Percentiles rank a stretch among this genome's conserved stretches.
phyloP scores from a whole-genome alignment of 2,329 filamentous ascomycete species.

The Pseudogymnoascus sp. region DNA sequence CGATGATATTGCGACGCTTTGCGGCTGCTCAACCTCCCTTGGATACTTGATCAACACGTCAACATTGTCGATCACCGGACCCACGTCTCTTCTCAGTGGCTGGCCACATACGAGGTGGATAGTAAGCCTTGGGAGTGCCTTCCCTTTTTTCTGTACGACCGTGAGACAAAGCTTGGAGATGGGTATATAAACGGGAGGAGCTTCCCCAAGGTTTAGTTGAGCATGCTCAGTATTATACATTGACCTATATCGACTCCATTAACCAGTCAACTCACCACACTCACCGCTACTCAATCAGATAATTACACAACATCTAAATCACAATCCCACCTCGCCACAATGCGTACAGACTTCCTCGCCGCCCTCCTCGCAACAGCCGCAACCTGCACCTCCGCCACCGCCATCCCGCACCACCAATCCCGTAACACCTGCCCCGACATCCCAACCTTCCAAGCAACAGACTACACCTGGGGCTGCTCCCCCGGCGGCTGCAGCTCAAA shows the following conservation, averaged over 20 bases:
- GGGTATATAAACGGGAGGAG: not conserved
- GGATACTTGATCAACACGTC: not conserved
- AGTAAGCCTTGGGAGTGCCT: not conserved
- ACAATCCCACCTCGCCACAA: not conserved
- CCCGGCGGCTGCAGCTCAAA: slow-evolving; percentile 22
- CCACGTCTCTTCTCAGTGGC: not conserved
- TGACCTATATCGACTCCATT: not conserved
- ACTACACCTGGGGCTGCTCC: slow-evolving; percentile 20
- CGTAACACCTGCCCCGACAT: not conserved
- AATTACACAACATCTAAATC: not conserved
- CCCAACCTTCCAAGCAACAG: not conserved
- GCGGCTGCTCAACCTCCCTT: not conserved
- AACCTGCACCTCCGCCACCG: not conserved
- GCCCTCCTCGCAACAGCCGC: not conserved
- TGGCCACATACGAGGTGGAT: slow-evolving; percentile 1
- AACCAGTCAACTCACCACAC: not conserved
- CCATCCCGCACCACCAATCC: slow-evolving; percentile 1
- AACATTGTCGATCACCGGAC: not conserved
- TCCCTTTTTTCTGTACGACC: not conserved
- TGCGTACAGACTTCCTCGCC: not conserved
- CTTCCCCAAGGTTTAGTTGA: not conserved
- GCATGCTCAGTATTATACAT: not conserved
- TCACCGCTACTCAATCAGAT: not conserved
- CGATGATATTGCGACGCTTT: not conserved
- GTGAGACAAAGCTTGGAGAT: not conserved